Conservation (phyloP, 345 rosid species). For the Cardamine chenopodiifolia region DNA sequence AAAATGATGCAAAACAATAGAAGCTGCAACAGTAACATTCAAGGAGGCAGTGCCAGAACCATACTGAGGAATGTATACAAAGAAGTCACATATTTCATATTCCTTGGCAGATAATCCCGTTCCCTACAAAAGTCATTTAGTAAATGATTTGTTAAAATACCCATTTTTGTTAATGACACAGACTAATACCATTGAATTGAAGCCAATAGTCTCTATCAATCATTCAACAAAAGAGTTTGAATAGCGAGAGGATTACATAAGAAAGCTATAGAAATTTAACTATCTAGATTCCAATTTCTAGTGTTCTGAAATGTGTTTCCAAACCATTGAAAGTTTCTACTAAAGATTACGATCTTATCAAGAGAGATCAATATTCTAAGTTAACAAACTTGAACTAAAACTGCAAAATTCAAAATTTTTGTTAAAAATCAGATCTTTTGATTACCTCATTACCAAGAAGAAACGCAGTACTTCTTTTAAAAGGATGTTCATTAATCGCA, state of each 20-base stretch:
- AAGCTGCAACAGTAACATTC: constrained; percentile 97
- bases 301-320: not conserved
- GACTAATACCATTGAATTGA: not conserved
- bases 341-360: not conserved
- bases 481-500: constrained; percentile 77
- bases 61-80: constrained; percentile 89
- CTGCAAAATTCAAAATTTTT: not conserved
- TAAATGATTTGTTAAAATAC: not conserved
- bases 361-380: not conserved
- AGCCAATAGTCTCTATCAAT: not conserved
- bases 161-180: not conserved
- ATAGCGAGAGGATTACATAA: not conserved
- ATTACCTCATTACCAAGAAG: constrained; percentile 93
- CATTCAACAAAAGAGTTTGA: not conserved
- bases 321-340: not conserved
- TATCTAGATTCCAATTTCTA: not conserved
- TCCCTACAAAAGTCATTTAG: constrained; percentile 55
- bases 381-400: not conserved
- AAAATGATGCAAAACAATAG: constrained; percentile 90
- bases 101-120: constrained; percentile 89
- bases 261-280: not conserved
- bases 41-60: constrained; percentile 92
- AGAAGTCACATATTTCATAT: constrained; percentile 88
- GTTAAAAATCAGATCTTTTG: not conserved
- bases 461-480: constrained; percentile 79